These are phyloP conservation scores for Withania somnifera DNA, from an alignment of 305 asterid species.

Conservation along the genomic window DNA sequence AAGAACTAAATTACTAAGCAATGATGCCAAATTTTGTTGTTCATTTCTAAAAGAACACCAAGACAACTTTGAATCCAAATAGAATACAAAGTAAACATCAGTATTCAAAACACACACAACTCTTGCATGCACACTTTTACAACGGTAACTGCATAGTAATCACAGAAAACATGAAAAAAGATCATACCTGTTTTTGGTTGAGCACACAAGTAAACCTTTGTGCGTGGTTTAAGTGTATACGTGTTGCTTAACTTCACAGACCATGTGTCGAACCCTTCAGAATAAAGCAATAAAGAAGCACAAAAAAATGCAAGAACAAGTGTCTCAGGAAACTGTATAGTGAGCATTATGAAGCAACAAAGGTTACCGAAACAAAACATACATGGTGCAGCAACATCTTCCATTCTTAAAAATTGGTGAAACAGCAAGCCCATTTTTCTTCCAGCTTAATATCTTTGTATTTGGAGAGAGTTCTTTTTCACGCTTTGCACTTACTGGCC, in stretches of 20 bases:
- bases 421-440: conserved; percentile 20
- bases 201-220: conserved; percentile 11
- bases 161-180: background rate
- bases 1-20: background rate
- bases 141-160: background rate
- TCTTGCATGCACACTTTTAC: background rate
- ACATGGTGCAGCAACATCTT: conserved; percentile 37
- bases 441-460: background rate
- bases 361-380: conserved; percentile 4
- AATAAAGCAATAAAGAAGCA: background rate
- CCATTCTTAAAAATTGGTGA: conserved; percentile 27
- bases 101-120: background rate
- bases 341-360: background rate
- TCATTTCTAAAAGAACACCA: background rate
- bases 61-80: background rate
- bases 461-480: background rate
- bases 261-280: conserved; percentile 46
- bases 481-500: background rate
- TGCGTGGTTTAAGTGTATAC: conserved; percentile 5
- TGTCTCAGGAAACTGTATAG: background rate
- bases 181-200: conserved; percentile 33
- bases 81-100: background rate
- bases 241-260: conserved; percentile 20
- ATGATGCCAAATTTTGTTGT: background rate
- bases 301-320: background rate